Conservation (phyloP, 257 asterid species). For the Solanum clarkiae region DNA sequence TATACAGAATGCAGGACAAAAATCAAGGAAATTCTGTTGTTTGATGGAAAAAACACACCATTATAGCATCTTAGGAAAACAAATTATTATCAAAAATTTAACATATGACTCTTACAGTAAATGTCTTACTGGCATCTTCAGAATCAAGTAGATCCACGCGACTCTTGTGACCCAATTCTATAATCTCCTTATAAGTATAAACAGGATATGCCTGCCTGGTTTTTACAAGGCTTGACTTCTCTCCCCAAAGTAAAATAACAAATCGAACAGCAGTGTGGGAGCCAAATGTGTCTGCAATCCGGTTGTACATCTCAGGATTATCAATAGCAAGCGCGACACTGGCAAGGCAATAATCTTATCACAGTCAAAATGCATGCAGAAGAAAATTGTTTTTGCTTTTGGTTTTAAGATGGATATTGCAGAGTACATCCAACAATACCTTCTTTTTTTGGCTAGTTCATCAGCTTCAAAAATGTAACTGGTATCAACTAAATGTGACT, state of each 20-base stretch:
- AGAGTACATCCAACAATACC: neutral
- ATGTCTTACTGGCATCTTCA: constrained; percentile 58
- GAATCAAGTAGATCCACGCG: constrained; percentile 37
- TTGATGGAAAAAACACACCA: neutral
- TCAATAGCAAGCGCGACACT: constrained; percentile 84
- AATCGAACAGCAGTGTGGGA: constrained; percentile 47
- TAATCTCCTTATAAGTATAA: constrained; percentile 54
- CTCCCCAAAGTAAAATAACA: constrained; percentile 76
- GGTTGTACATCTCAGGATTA: constrained; percentile 52
- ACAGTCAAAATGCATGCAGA: neutral
- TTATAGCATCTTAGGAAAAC: neutral
- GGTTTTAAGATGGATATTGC: neutral
- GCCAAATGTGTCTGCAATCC: constrained; percentile 33
- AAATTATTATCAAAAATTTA: neutral
- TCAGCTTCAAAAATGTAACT: neutral
- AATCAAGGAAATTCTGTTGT: neutral
- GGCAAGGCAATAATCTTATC: constrained; percentile 9
- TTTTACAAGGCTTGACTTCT: constrained; percentile 42
- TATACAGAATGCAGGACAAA: neutral
- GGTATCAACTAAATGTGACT: neutral
- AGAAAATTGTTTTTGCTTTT: neutral
- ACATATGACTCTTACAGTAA: neutral
- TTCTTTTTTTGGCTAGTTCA: neutral
- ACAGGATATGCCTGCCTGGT: constrained; percentile 31
- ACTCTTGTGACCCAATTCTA: constrained; percentile 54